Evolutionary conservation across 495 filamentous ascomycete species (phyloP), one percentile per base, ranked within the genome.

Genomic region (Lophiostoma macrostomum): DNA sequence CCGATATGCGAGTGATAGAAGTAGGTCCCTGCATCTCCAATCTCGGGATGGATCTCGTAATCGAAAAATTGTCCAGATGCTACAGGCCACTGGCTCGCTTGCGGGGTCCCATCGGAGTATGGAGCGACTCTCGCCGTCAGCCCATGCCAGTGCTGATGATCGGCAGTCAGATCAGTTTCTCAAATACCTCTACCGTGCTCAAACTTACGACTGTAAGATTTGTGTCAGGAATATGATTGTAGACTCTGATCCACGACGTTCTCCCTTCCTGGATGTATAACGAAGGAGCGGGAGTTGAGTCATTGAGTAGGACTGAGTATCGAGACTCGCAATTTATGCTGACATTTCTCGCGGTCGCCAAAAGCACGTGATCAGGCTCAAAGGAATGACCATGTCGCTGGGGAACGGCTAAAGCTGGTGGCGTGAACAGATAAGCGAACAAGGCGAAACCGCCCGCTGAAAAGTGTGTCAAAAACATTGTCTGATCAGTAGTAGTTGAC

Each of bases 1-100:
- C 45, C 31, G 45, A 49, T 27, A 18, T 49, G 45, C 12, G 45
- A 49, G 18, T 49, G 42, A 37, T 49, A 49, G 31, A 49, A 49
- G 31, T 49, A 37, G 10, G 45, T 49, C 5, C 45, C 45, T 3
- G 45, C 45, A 16, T 49, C 45, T 35, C 45, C 45, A 25, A 29
- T 22, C 8, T 49, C 45, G 3, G 45, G 45, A 22, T 25, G 45
- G 20, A 49, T 49, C 18, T 49, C 45, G 31, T 49, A 49, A 20
- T 49, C 45, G 31, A 49, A 35, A 20, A 49, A 49, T n/a, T 49
- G 30, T 6, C 45, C 45, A 6, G 45, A 18, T 13, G 45, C 45
- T 13, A 49, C 37, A 5, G 45, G 29, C 45, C 45, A 49, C 25
- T 49, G 45, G 31, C 29, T 49, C 19, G 45, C 45, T 20, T 46